Evolutionary conservation across 345 rosid genomes (phyloP), one percentile per base, ranked within the genome.

Genomic region (Bruguiera gymnorhiza): DNA sequence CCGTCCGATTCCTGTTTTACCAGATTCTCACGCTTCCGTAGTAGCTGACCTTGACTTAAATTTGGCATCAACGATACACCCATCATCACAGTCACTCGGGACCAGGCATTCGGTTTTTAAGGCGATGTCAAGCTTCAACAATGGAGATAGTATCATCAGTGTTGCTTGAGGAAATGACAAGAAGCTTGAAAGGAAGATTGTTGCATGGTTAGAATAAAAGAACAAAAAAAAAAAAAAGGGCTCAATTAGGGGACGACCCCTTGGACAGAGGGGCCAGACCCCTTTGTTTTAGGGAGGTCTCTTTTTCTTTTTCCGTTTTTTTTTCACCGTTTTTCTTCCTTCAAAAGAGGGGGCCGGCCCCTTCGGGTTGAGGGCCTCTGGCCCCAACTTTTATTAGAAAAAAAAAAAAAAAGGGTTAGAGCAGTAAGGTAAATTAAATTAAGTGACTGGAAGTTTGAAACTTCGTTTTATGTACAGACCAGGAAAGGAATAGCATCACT

Each of bases 71-170:
- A 54, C 48, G 0, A 50, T 19, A 3, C 85, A 72, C 3, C 82
- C 86, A 30, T 76, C 81, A 29, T 71, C 89, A 1, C 63, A 89
- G 69, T 84, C 96, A 6, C 92, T 88, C 20, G 81, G 80, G 69
- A 53, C 86, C 0, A 80, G 78, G 78, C 83, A 75, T 68, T 74
- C 86, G 0, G 79, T 81, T 46, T 85, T 82, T 73, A 85, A 82
- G 86, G 74, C 50, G 71, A 73, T 80, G 85, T 69, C 83, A 21
- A 74, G 80, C 79, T 83, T 86, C 78, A 76, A 68, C 63, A 86
- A 78, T 67, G 94, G 89, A 65, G 97, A 88, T 27, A 80, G 76
- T 84, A 83, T 82, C 75, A 88, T 89, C 67, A 81, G 83, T 57
- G 92, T 89, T 70, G 88, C 88, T 66, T 89, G 79, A 87, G 61